Evolutionary conservation across 2,329 filamentous ascomycete genomes (phyloP).

Genomic region (Clonostachys solani): DNA sequence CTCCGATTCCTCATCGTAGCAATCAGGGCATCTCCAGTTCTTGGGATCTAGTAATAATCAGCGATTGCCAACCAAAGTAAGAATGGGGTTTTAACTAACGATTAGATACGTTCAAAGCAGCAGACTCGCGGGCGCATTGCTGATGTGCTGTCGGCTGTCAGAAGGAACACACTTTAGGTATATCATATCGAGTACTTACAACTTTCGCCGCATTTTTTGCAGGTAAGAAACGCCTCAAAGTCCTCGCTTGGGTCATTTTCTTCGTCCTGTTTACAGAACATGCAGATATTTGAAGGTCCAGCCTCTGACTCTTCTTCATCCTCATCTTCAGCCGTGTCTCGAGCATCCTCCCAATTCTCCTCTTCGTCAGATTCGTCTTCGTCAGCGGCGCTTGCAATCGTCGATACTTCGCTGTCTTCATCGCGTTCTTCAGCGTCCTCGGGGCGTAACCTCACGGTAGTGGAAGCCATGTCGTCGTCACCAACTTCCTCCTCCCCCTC

Average conservation of each 20-base stretch:
- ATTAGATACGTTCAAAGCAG: conserved; percentile 24
- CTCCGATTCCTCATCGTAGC: conserved; percentile 25
- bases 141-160: conserved; percentile 68
- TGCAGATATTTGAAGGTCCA: conserved; percentile 41
- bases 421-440: conserved; percentile 22
- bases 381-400: conserved; percentile 44
- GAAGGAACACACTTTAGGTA: conserved; percentile 14
- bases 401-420: conserved; percentile 36
- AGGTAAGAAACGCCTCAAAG: conserved; percentile 75
- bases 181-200: conserved; percentile 48
- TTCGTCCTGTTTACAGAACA: conserved; percentile 80
- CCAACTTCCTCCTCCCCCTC: conserved; percentile 23
- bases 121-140: conserved; percentile 76
- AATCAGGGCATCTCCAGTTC: conserved; percentile 49
- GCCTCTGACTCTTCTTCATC: conserved; percentile 55
- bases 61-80: conserved; percentile 1
- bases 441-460: too few relatives aligned
- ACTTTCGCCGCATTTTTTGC: conserved; percentile 74
- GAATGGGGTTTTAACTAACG: conserved; percentile 12
- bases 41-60: conserved; percentile 25
- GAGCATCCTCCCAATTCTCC: conserved; percentile 41
- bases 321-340: conserved; percentile 32
- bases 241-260: conserved; percentile 79
- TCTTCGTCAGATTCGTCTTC: conserved; percentile 54
- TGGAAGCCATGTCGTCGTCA: conserved; percentile 19